Conservation (phyloP, 805 yeast species). For the Scheffersomyces coipomensis region DNA sequence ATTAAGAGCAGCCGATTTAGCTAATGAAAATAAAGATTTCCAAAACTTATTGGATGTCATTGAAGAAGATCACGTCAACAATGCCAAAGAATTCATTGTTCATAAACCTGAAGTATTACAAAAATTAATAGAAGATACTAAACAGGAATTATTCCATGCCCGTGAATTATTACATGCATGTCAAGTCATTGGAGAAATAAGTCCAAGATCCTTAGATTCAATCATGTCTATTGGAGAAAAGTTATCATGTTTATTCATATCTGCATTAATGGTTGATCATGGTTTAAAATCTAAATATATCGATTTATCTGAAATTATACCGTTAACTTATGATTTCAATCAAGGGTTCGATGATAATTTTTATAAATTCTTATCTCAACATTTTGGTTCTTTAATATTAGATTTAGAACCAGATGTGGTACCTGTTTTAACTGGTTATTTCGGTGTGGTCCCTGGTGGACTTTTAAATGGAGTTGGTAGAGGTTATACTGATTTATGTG, state of each 20-base stretch:
- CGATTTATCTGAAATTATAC: conserved; percentile 73
- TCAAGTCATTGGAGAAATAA: conserved; percentile 86
- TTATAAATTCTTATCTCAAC: conserved; percentile 53
- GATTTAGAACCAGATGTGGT: conserved; percentile 46
- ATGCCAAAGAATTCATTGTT: conserved; percentile 59
- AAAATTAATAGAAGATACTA: conserved; percentile 57
- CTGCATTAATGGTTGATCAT: conserved; percentile 77
- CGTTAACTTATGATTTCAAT: conserved; percentile 55
- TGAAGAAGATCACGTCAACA: conserved; percentile 72
- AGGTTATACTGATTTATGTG: conserved; percentile 97
- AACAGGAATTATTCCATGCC: conserved; percentile 65
- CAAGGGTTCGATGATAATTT: conserved; percentile 66
- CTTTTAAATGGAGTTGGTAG: conserved; percentile 90
- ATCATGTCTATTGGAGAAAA: conserved; percentile 95
- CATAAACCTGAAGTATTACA: conserved; percentile 41
- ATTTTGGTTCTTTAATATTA: conserved; percentile 50
- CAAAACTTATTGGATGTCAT: conserved; percentile 60
- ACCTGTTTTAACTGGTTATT: conserved; percentile 95
- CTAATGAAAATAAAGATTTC: conserved; percentile 61
- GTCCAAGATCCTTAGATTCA: conserved; percentile 81
- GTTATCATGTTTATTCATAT: conserved; percentile 84
- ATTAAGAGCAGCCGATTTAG: conserved; percentile 78
- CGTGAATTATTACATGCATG: conserved; percentile 79
- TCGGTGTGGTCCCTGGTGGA: conserved; percentile 96
- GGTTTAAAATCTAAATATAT: conserved; percentile 78